These are phyloP conservation scores for Mortierella sp. DNA, from an alignment of 371 early-diverging fungal species.

Conservation along the genomic window DNA sequence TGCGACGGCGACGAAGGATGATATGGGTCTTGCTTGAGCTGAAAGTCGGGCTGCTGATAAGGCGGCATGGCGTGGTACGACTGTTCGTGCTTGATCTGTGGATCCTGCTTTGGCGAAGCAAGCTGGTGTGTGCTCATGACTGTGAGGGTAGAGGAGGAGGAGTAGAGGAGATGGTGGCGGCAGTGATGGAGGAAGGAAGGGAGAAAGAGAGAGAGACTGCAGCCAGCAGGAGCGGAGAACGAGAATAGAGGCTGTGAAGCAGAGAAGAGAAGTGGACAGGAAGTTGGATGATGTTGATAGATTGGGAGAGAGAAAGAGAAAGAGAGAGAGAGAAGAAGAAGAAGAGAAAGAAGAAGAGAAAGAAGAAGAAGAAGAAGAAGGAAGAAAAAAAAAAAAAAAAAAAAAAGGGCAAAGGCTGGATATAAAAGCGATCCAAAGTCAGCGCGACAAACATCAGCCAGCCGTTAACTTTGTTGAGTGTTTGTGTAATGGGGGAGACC, in stretches of 20 bases:
- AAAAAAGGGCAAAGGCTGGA: not conserved
- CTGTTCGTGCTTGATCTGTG: constrained; percentile 37
- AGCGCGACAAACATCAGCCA: no score
- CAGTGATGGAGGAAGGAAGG: not conserved
- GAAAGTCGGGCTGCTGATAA: not conserved
- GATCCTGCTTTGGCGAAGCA: not conserved
- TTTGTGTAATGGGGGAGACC: no score
- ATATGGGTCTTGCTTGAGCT: constrained; percentile 16
- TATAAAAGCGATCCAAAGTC: no score
- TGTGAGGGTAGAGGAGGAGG: constrained; percentile 1
- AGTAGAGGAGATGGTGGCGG: constrained; percentile 8
- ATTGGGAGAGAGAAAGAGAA: not conserved
- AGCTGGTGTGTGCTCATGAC: not conserved
- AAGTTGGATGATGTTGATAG: not conserved
- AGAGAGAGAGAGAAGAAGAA: constrained; percentile 3
- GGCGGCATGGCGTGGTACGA: constrained; percentile 5
- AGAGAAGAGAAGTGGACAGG: not conserved
- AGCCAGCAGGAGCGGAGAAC: not conserved
- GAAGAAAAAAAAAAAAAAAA: constrained; percentile 8
- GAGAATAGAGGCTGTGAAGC: constrained; percentile 3
- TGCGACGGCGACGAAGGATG: constrained; percentile 22
- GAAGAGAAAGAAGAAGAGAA: not conserved
- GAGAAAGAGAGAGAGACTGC: constrained; percentile 1
- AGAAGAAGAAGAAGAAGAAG: not conserved
- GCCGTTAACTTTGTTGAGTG: no score